Evolutionary conservation across 2,329 filamentous ascomycete genomes (phyloP).

Genomic region (Didymellaceae sp.): DNA sequence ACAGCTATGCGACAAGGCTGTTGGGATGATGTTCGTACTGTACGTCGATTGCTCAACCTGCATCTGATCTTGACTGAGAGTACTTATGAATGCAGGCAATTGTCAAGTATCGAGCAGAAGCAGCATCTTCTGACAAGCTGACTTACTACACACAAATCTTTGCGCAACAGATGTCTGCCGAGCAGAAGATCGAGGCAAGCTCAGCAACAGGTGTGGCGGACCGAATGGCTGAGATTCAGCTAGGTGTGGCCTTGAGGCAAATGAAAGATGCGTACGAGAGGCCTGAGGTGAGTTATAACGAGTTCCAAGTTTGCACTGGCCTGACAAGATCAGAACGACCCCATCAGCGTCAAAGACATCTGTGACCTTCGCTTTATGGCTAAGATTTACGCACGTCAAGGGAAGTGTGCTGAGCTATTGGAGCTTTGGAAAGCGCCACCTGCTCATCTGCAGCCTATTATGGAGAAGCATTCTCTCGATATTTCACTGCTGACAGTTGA

Average conservation of each 20-base stretch:
- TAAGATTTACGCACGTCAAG: conserved; percentile 37
- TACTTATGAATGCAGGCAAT: conserved; percentile 32
- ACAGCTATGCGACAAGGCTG: conserved; percentile 39
- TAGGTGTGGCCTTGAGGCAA: conserved; percentile 30
- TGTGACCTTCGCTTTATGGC: conserved; percentile 46
- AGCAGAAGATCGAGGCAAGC: conserved; percentile 26
- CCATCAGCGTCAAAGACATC: conserved; percentile 37
- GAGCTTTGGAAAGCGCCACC: conserved; percentile 32
- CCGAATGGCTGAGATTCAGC: conserved; percentile 27
- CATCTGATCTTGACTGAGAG: not conserved
- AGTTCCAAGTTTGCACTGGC: not conserved
- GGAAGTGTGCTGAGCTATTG: conserved; percentile 32
- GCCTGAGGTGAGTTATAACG: conserved; percentile 24
- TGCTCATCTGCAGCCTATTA: conserved; percentile 21
- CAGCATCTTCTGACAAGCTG: conserved; percentile 28
- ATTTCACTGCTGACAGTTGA: conserved; percentile 28
- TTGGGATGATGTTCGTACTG: conserved; percentile 45
- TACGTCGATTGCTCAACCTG: conserved; percentile 20
- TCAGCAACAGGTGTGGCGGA: conserved; percentile 12
- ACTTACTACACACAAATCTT: conserved; percentile 38
- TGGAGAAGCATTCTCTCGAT: conserved; percentile 33
- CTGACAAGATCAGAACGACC: conserved; percentile 33
- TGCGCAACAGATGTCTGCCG: conserved; percentile 36
- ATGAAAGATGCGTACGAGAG: conserved; percentile 39
- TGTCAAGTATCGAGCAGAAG: conserved; percentile 38